phyloP scores from a whole-genome alignment of 345 rosid genomes.

The Acer saccharum region DNA sequence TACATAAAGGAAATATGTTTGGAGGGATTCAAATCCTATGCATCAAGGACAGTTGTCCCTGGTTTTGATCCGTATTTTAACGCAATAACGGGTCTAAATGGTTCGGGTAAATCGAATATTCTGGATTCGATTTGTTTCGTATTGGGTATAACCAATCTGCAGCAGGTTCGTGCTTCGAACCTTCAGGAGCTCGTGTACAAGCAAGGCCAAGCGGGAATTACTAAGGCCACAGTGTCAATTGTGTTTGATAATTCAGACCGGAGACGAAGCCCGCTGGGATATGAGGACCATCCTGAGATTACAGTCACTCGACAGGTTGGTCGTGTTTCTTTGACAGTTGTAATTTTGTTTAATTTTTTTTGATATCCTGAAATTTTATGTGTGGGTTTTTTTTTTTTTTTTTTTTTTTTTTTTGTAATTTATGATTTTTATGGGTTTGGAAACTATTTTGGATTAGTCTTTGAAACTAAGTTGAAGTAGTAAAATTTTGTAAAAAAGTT shows the following conservation, averaged over 20 bases:
- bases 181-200: conserved; percentile 98
- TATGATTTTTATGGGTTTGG: no score
- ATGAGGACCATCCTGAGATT: conserved; percentile 82
- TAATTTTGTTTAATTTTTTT: not conserved
- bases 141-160: conserved; percentile 95
- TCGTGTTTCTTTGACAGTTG: not conserved
- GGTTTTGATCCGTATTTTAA: conserved; percentile 95
- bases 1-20: conserved; percentile 83
- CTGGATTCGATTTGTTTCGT: conserved; percentile 98
- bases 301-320: conserved; percentile 90
- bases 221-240: conserved; percentile 90
- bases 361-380: not conserved
- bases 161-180: conserved; percentile 96
- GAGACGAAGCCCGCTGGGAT: conserved; percentile 83
- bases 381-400: not conserved
- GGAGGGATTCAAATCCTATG: conserved; percentile 97
- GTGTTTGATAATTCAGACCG: conserved; percentile 87
- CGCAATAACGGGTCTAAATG: conserved; percentile 94
- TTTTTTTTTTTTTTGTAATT: not conserved
- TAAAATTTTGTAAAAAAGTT: not conserved
- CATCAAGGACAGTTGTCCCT: conserved; percentile 87
- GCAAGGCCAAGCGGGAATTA: conserved; percentile 99
- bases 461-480: no score
- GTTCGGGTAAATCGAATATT: conserved; percentile 95
- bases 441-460: no score